Percentiles rank a stretch among this genome's conserved stretches.
Evolutionary conservation across 441 rosid genomes (phyloP).

Genomic region (Melastoma candidum): DNA sequence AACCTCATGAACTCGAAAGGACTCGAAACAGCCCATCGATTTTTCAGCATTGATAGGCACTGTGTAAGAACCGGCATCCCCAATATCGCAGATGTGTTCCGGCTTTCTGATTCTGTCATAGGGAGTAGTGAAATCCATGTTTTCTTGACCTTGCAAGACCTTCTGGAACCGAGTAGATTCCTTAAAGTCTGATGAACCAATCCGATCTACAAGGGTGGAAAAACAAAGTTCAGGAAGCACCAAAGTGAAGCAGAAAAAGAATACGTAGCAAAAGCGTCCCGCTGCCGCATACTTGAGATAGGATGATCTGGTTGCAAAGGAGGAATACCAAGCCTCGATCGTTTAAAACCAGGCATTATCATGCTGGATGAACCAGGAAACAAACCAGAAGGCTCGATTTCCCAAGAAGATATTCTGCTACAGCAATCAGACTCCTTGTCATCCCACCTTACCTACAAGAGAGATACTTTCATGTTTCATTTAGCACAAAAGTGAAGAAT

Average conservation of each 20-base stretch:
- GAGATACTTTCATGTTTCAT: too few species aligned
- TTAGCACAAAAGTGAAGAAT: too few species aligned
- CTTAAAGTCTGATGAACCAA: conserved; percentile 68
- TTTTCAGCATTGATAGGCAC: conserved; percentile 22
- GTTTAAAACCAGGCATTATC: conserved; percentile 54
- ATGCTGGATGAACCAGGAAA: conserved; percentile 42
- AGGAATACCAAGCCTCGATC: conserved; percentile 69
- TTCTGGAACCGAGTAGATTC: conserved; percentile 87
- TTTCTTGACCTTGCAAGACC: conserved; percentile 99
- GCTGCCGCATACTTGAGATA: conserved; percentile 37
- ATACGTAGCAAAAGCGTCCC: background rate
- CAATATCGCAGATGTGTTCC: conserved; percentile 18
- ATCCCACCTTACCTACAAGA: conserved; percentile 82
- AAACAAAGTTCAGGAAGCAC: background rate
- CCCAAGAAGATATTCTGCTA: conserved; percentile 90
- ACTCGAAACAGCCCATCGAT: conserved; percentile 54
- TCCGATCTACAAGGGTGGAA: conserved; percentile 42
- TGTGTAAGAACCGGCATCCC: too few species aligned
- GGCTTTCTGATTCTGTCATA: conserved; percentile 41
- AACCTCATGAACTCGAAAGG: conserved; percentile 73
- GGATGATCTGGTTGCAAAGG: conserved; percentile 59
- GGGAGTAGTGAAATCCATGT: conserved; percentile 44
- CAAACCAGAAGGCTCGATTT: conserved; percentile 67
- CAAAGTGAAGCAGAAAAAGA: background rate
- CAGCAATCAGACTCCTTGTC: conserved; percentile 48